Evolutionary conservation across 2,329 filamentous ascomycete species (phyloP).

Genomic region (Aurifilum marmelostoma): DNA sequence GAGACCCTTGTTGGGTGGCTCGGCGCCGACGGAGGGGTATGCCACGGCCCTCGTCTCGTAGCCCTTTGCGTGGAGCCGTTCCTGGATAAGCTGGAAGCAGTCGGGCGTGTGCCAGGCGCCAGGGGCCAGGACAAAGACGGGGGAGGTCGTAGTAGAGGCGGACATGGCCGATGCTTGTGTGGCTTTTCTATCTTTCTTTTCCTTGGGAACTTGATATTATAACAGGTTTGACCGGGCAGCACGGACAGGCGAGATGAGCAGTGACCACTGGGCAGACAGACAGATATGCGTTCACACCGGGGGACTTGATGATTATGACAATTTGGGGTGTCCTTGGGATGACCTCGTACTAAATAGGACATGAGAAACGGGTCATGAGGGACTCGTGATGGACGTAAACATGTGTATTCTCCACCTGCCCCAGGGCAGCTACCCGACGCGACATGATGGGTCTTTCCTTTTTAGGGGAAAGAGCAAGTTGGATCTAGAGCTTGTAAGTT

Average conservation of each 20-base stretch:
- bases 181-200: neutral
- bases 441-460: neutral
- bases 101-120: conserved; percentile 41
- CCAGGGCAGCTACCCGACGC: neutral
- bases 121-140: conserved; percentile 40
- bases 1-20: conserved; percentile 32
- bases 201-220: neutral
- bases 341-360: conserved; percentile 1
- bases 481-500: neutral
- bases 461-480: neutral
- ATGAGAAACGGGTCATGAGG: neutral
- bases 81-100: conserved; percentile 36
- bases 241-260: neutral
- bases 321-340: neutral
- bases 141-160: conserved; percentile 15
- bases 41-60: conserved; percentile 36
- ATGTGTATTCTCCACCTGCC: neutral
- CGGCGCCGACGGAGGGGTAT: conserved; percentile 40
- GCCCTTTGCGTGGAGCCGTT: conserved; percentile 35
- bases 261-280: neutral
- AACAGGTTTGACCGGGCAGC: neutral
- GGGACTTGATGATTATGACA: neutral
- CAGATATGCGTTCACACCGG: neutral
- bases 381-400: neutral
- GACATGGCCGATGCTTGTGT: conserved; percentile 5